A percentile compares a stretch with the other conserved stretches of the same genome.
Conservation (phyloP, 768 basidiomycete genomes). For the Macrolepiota albuminosa region DNA sequence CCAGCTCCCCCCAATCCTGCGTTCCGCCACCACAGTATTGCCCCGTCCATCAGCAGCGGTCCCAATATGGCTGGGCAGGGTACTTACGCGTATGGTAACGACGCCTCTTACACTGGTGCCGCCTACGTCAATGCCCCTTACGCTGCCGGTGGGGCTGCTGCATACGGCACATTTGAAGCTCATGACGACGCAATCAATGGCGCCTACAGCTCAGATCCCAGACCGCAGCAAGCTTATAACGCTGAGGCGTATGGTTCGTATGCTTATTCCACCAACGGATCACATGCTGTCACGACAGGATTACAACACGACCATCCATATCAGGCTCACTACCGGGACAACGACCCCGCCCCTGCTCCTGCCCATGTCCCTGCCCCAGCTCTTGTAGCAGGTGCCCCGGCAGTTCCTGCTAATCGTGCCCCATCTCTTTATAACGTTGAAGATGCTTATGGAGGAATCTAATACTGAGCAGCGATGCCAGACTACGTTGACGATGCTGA, state of each 20-base stretch:
- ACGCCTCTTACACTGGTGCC: slow-evolving; percentile 1
- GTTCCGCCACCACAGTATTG: slow-evolving; percentile 21
- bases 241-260: slow-evolving; percentile 41
- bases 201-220: slow-evolving; percentile 38
- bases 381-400: slow-evolving; percentile 20
- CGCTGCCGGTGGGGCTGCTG: not conserved
- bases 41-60: slow-evolving; percentile 26
- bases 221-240: slow-evolving; percentile 32
- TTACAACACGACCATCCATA: slow-evolving; percentile 22
- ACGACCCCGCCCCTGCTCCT: slow-evolving; percentile 5
- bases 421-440: slow-evolving; percentile 21
- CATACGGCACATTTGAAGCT: slow-evolving; percentile 23
- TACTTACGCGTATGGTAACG: slow-evolving; percentile 23
- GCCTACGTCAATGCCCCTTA: not conserved
- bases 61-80: slow-evolving; percentile 37
- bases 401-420: slow-evolving; percentile 17
- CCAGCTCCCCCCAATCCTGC: slow-evolving; percentile 22
- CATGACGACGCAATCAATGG: slow-evolving; percentile 28
- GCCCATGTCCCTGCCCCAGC: slow-evolving; percentile 8
- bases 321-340: slow-evolving; percentile 19
- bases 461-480: slow-evolving; percentile 12
- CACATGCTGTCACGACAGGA: slow-evolving; percentile 25
- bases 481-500: slow-evolving; percentile 10
- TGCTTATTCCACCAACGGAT: slow-evolving; percentile 29
- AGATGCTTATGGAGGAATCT: slow-evolving; percentile 35